Evolutionary conservation across 345 rosid genomes (phyloP), one percentile per base, ranked within the genome.

Genomic region (Gossypium arboreum): DNA sequence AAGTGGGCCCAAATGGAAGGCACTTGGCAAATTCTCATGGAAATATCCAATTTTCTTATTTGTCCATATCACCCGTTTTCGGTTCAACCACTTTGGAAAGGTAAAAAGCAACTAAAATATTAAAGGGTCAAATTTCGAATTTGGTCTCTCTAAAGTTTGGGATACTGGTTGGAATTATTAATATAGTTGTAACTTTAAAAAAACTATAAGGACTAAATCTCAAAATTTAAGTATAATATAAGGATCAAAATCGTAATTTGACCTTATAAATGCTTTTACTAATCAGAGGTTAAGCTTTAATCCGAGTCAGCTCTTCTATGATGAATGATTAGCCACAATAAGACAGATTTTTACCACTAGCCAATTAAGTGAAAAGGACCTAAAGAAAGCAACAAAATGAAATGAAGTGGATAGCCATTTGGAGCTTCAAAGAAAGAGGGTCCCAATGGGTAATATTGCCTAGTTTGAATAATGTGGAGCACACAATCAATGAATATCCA

Each of bases 21-120:
- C 72, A 68, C 13, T 9, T 18, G 20, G 57, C 20, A 25, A 50
- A 15, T 25, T 9, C 7, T 34, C 41, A 34, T 34, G 41, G 41
- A 5, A 27, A 60, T 5, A 69, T 13, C 60, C 41, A 20, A 47
- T 45, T 5, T 34, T 34, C 54, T 8, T 18, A 20, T 20, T 66
- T 10, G 10, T 45, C 71, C 73, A 50, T 48, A 34, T 68, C 12
- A 18, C 4, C 0, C 3, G 34, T 50, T 25, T 25, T 10, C 52
- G 60, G 73, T 51, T 69, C 73, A 69, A 29, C 73, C 59, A 69
- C 47, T 27, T 5, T 12, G 15, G 59, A 51, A 51, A 69, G 59
- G 22, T 20, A 27, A 27, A 69, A 27, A 17, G 59, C 57, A 16
- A 15, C 20, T 24, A 1, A 50, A 50, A 10, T 56, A 56, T 56